Base-by-base conservation (phyloP, 306 rosid genomes). In the Calophaca sinica region DNA sequence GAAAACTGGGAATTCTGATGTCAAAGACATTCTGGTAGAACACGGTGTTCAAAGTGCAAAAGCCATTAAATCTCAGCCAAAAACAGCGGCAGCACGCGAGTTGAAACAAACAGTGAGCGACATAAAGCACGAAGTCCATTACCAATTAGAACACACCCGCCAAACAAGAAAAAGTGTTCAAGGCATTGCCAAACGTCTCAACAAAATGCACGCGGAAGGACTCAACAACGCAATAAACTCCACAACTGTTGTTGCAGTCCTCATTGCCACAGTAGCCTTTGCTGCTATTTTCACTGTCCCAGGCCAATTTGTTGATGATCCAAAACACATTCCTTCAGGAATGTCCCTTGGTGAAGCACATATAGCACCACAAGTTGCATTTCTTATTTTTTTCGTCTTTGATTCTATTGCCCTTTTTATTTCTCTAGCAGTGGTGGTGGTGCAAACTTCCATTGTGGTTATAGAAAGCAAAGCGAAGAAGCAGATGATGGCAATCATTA, bases 201-300 rank as follows among this genome's bases (percentile, higher is more conserved):
- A 91, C 89, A 94, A 94, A 80, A 94, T 94, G 98, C 98, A 94
- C 54, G 28, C 88, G 0, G 98, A 94, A 71, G 98, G 98, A 49
- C 97, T 94, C 29, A 94, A 94, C 91, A 94, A 94, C 38, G 98
- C 98, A 29, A 94, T 94, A 57, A 89, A 86, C 85, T 94, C 98
- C 36, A 94, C 96, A 1, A 93, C 90, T 0, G 96, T 91, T 5
- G 97, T 91, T 2, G 98, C 98, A 0, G 97, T 94, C 52, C 97
- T 94, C 73, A 94, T 94, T 11, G 98, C 97, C 82, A 94, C 97
- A 0, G 98, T 91, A 1, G 96, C 98, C 6, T 94, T 94, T 42
- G 98, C 98, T 1, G 98, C 97, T 62, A 94, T 94, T 3, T 94
- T 87, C 83, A 87, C 91, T 0, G 92, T 94, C 79, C 98, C 98